A percentile compares a stretch with the other conserved stretches of the same genome.
These are phyloP conservation scores for Rhododendron kiyosumense DNA, from an alignment of 148 eudicot species.

Conservation along the genomic window DNA sequence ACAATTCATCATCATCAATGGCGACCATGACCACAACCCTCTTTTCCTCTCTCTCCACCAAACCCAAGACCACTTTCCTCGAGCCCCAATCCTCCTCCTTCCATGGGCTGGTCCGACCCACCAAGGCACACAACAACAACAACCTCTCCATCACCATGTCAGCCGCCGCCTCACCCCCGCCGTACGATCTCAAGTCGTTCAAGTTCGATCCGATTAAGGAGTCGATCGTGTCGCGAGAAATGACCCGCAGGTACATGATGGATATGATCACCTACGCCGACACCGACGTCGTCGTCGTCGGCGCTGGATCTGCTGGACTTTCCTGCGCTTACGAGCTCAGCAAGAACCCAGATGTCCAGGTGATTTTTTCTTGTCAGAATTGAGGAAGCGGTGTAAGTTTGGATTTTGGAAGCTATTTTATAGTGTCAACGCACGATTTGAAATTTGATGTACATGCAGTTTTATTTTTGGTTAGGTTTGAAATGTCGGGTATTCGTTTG, in stretches of 20 bases:
- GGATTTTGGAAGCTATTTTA: too few relatives aligned
- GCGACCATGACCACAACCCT: conserved; percentile 18
- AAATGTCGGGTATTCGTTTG: background rate
- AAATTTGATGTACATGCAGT: too few relatives aligned
- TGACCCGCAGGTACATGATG: conserved; percentile 94
- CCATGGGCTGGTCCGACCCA: background rate
- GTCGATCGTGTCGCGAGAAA: conserved; percentile 83
- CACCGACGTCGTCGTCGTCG: conserved; percentile 83
- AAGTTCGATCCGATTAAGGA: conserved; percentile 79
- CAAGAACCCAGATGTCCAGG: conserved; percentile 75
- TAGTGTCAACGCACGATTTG: too few relatives aligned
- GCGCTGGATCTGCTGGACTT: conserved; percentile 95
- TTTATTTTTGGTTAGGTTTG: background rate
- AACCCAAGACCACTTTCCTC: background rate
- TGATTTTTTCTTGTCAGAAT: background rate
- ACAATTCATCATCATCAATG: conserved; percentile 10
- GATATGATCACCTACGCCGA: conserved; percentile 91
- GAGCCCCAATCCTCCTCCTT: background rate
- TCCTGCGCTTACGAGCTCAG: conserved; percentile 86
- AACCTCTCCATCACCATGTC: conserved; percentile 31
- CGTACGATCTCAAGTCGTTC: conserved; percentile 55
- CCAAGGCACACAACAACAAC: background rate
- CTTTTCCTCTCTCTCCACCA: background rate
- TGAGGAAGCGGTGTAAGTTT: background rate
- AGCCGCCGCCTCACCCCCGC: conserved; percentile 24